These are phyloP conservation scores for Polysphondylium violaceum DNA, from an alignment of 78 protist species.

Conservation along the genomic window DNA sequence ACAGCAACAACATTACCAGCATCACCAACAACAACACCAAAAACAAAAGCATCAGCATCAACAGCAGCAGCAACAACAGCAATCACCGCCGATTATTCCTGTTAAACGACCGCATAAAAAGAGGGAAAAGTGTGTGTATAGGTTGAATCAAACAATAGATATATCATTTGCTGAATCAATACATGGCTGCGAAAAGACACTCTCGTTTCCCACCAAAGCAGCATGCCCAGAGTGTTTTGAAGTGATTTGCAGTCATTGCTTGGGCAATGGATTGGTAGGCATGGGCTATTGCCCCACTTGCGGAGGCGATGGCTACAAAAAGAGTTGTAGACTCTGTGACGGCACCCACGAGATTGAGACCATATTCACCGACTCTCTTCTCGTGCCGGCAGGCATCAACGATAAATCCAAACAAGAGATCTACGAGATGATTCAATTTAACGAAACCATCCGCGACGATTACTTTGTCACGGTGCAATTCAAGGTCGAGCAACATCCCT, in stretches of 20 bases:
- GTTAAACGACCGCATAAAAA: not conserved
- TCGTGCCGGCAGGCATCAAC: slow-evolving; percentile 61
- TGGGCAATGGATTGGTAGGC: not conserved
- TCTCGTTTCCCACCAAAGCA: slow-evolving; percentile 3
- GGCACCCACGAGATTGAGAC: slow-evolving; percentile 34
- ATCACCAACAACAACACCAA: not conserved
- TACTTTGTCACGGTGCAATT: slow-evolving; percentile 12
- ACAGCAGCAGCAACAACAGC: not conserved
- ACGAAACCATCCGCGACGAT: not conserved
- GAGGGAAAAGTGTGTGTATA: not conserved
- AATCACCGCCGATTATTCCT: not conserved
- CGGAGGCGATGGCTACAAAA: slow-evolving; percentile 5
- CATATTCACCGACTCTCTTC: not conserved
- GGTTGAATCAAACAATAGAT: slow-evolving; percentile 1
- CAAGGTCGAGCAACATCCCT: slow-evolving; percentile 8
- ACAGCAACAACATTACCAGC: not conserved
- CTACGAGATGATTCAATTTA: not conserved
- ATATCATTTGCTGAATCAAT: slow-evolving; percentile 38
- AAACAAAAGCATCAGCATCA: not conserved
- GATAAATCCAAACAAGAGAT: slow-evolving; percentile 12
- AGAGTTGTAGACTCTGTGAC: slow-evolving; percentile 27
- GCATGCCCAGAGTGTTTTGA: slow-evolving; percentile 34
- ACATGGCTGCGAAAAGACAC: slow-evolving; percentile 33
- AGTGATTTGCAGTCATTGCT: not conserved
- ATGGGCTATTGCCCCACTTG: no score